Evolutionary conservation across 495 filamentous ascomycete genomes (phyloP), one percentile per base, ranked within the genome.

Genomic region (Emericellopsis terricola): DNA sequence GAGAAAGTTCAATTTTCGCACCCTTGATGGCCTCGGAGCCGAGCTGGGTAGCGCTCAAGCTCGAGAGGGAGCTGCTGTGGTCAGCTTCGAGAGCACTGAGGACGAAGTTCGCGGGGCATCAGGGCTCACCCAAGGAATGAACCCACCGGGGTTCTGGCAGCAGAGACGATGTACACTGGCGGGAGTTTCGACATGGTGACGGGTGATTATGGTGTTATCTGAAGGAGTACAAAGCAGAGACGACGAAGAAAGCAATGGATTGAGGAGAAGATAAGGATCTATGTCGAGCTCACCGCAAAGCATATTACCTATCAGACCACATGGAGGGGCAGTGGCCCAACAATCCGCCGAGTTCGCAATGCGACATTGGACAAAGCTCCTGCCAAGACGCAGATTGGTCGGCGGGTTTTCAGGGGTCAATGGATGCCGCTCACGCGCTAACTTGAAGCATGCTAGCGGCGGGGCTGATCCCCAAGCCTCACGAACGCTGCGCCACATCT

Each of bases 141-240:
- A 46, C 89, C 89, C 43, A 93, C 67, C 28, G 89, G 89, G 28
- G 89, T 96, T 52, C 89, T 73, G 43, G 76, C 79, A 42, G 76
- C 73, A 29, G 87, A 86, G 44, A 94, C 84, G 53, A 97, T 94
- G 61, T 96, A 97, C 34, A 97, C 89, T 17, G 82, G 65, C 43
- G 82, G 75, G 41, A 81, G 68, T 29, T 61, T 60, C 44, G 74
- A 58, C 71, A 74, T 74, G 27, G 32, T 62, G 47, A 37, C 27
- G 17, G 33, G 31, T 27, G 23, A 7, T 27, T 27, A 14, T 7
- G 33, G 13, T 8, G 21, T 26, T 18, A 18, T 4, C 24, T 35
- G 33, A 9, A 23, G 21, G 21, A n/a, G 3, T 35, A 3, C n/a
- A 3, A 15, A 15, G 17, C 9, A 34, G 24, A 37, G 20, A 17